Evolutionary conservation across 2,329 filamentous ascomycete species (phyloP).

Genomic region (Xylogone sp.): DNA sequence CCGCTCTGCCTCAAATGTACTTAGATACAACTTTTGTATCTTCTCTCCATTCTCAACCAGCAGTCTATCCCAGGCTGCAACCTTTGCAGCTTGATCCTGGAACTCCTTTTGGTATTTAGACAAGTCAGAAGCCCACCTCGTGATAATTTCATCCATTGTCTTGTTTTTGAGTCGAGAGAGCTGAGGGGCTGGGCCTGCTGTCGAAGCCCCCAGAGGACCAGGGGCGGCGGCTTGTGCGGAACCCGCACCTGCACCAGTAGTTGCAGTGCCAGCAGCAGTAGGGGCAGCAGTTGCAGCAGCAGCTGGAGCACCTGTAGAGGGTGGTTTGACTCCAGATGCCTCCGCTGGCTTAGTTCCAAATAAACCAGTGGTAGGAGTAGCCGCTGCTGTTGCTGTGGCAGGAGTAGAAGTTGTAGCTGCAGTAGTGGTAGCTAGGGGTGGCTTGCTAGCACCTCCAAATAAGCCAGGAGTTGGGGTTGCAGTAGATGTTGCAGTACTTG

Average conservation of each 20-base stretch:
- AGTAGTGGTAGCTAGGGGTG: conserved; percentile 13
- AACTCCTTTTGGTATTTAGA: conserved; percentile 97
- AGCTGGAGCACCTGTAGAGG: conserved; percentile 20
- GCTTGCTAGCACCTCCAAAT: conserved; percentile 6
- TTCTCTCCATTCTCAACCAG: conserved; percentile 93
- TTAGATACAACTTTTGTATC: conserved; percentile 88
- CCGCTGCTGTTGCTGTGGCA: conserved; percentile 7
- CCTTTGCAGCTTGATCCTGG: conserved; percentile 81
- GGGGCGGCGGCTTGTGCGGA: conserved; percentile 7
- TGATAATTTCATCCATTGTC: conserved; percentile 98
- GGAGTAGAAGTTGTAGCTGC: conserved; percentile 15
- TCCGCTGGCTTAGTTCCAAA: conserved; percentile 27
- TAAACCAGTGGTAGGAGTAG: conserved; percentile 22
- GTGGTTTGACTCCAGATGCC: conserved; percentile 11
- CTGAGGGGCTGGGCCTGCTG: conserved; percentile 74
- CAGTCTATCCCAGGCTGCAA: conserved; percentile 83
- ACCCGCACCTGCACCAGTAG: conserved; percentile 16
- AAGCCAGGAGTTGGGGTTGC: conserved; percentile 8
- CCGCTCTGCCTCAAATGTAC: conserved; percentile 89
- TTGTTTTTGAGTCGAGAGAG: conserved; percentile 94
- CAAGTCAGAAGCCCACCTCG: conserved; percentile 90
- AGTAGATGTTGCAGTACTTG: conserved; percentile 15
- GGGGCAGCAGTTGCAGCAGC: conserved; percentile 24
- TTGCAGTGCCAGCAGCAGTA: conserved; percentile 11
- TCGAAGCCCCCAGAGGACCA: conserved; percentile 61